Evolutionary conservation across 2,329 filamentous ascomycete genomes (phyloP).

Genomic region (Fusarium begoniae): DNA sequence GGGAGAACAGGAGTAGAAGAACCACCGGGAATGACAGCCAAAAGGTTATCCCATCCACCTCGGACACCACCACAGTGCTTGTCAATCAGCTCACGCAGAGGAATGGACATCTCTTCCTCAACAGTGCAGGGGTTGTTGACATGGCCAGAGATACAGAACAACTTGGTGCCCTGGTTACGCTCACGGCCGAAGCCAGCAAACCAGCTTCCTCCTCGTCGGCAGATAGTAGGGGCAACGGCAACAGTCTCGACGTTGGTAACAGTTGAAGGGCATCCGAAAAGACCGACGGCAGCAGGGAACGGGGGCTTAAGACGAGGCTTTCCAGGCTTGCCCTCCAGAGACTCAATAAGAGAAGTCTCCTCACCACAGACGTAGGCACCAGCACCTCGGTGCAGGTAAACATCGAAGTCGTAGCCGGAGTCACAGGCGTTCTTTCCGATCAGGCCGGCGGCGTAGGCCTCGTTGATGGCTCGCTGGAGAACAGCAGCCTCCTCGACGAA

Average conservation of each 20-base stretch:
- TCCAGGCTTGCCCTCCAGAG: conserved; percentile 96
- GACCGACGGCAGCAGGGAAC: conserved; percentile 95
- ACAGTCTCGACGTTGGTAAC: conserved; percentile 98
- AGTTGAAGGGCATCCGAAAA: conserved; percentile 97
- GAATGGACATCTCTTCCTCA: conserved; percentile 99
- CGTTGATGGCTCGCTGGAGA: conserved; percentile 94
- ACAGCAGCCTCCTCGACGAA: conserved; percentile 96
- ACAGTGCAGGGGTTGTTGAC: conserved; percentile 99
- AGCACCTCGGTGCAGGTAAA: conserved; percentile 95
- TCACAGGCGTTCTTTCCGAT: conserved; percentile 99
- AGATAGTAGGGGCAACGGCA: conserved; percentile 94
- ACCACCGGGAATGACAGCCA: conserved; percentile 93
- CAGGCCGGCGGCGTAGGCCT: conserved; percentile 92
- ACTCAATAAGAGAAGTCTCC: conserved; percentile 98
- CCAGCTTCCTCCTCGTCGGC: conserved; percentile 90
- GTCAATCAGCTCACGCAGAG: conserved; percentile 94
- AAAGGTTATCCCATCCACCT: conserved; percentile 97
- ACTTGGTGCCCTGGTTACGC: conserved; percentile 96
- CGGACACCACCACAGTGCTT: conserved; percentile 97
- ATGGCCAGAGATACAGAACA: conserved; percentile 97
- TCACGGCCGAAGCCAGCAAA: conserved; percentile 95
- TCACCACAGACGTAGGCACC: conserved; percentile 98
- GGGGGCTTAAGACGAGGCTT: conserved; percentile 99
- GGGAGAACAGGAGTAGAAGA: conserved; percentile 97
- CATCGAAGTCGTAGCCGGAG: conserved; percentile 96